Conservation (phyloP, 1,139 yeast genomes). For the Sugiyamaella paludigena region DNA sequence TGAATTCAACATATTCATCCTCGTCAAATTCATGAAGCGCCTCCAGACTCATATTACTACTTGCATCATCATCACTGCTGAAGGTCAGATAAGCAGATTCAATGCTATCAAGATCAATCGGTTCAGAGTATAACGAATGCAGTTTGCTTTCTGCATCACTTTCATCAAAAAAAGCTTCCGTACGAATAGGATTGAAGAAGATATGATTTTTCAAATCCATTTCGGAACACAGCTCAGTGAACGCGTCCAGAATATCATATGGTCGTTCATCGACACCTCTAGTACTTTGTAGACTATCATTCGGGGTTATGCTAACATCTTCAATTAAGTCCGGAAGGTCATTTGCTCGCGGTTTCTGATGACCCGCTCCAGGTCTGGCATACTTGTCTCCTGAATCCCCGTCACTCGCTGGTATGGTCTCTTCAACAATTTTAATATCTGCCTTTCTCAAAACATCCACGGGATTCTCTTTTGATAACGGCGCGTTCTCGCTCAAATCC, state of each 20-base stretch:
- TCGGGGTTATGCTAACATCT: too few species aligned
- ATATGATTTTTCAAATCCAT: conserved; percentile 15
- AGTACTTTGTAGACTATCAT: too few species aligned
- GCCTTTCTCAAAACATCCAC: too few species aligned
- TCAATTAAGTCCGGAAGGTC: too few species aligned
- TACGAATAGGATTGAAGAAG: conserved; percentile 9
- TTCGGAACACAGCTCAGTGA: conserved; percentile 10
- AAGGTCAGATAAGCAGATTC: conserved; percentile 7
- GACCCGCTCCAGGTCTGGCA: too few species aligned
- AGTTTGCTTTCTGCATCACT: not conserved
- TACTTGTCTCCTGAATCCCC: too few species aligned
- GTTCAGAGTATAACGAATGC: not conserved
- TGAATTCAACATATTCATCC: not conserved
- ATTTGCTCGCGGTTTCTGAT: too few species aligned
- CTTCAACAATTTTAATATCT: too few species aligned
- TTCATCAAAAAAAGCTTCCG: not conserved
- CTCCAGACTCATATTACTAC: not conserved
- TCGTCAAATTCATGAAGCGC: conserved; percentile 2
- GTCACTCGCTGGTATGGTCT: too few species aligned
- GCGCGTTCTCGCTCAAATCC: too few species aligned
- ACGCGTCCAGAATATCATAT: conserved; percentile 4
- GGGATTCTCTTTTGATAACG: too few species aligned
- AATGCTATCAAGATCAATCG: conserved; percentile 5
- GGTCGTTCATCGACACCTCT: too few species aligned
- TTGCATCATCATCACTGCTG: not conserved